phyloP scores from a whole-genome alignment of 2,329 filamentous ascomycete genomes.

The Curvularia hawaiiensis region DNA sequence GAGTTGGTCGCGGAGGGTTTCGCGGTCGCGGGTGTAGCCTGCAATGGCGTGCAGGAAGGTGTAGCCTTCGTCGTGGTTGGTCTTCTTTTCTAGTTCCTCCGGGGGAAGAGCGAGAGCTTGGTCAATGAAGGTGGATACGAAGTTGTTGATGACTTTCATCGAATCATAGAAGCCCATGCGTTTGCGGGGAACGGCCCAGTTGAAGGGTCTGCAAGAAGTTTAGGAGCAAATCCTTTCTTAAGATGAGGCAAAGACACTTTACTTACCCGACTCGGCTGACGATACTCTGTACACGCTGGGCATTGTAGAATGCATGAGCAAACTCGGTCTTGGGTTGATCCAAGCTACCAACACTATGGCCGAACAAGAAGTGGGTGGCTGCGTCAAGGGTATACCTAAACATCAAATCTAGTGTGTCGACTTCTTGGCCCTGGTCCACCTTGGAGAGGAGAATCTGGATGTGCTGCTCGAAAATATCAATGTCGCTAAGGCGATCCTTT shows the following conservation, averaged over 20 bases:
- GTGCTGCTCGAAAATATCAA: slow-evolving; percentile 81
- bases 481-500: slow-evolving; percentile 80
- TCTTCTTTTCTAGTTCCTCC: slow-evolving; percentile 74
- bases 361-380: slow-evolving; percentile 85
- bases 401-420: slow-evolving; percentile 78
- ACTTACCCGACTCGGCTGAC: slow-evolving; percentile 66
- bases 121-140: slow-evolving; percentile 80
- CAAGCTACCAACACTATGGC: slow-evolving; percentile 70
- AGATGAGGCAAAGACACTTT: too few species aligned
- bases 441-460: slow-evolving; percentile 73
- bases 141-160: slow-evolving; percentile 73
- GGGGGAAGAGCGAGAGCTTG: slow-evolving; percentile 70
- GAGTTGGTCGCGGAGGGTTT: slow-evolving; percentile 81
- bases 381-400: slow-evolving; percentile 80
- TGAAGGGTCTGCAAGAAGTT: slow-evolving; percentile 68
- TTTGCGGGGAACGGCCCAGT: slow-evolving; percentile 65
- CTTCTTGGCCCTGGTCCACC: slow-evolving; percentile 58
- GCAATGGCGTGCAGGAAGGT: slow-evolving; percentile 89
- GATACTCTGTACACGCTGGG: slow-evolving; percentile 74
- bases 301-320: slow-evolving; percentile 79
- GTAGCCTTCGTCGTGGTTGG: slow-evolving; percentile 73
- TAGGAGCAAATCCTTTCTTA: too few species aligned
- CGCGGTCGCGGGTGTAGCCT: slow-evolving; percentile 70
- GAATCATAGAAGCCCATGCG: slow-evolving; percentile 65
- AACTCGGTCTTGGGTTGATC: slow-evolving; percentile 67